Base-by-base conservation (phyloP, 805 yeast genomes). In the Metschnikowia gelsemii region DNA sequence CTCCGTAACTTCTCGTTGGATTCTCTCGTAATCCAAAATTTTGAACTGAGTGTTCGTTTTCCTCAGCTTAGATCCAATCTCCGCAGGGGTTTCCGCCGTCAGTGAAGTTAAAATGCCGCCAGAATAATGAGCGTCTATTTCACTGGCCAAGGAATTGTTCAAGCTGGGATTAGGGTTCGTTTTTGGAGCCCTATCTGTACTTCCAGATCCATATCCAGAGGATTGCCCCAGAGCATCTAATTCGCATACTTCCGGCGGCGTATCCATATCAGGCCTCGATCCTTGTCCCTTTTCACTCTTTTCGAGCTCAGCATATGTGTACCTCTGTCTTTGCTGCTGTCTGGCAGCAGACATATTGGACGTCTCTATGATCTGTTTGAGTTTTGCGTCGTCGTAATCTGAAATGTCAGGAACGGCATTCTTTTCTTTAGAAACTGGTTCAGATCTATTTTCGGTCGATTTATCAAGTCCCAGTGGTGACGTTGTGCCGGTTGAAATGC, bases 1-100 rank as follows among this genome's bases (percentile, higher is more conserved):
- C 56, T 42, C 72, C 71, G 0, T 78, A 73, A 3, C 80, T 80
- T 18, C 76, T 18, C 18, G 21, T n/a, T 25, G 30, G 3, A 38
- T 2, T 5, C 28, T 24, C 21, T 32, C 14, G 21, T 22, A 8
- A 20, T 12, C 24, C 4, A 25, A n/a, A 5, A 24, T 17, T 17
- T 29, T 29, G 24, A 8, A 22, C 11, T 32, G 16, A n/a, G 8
- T 11, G 22, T 5, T 17, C 9, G 2, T 8, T 4, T 35, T 19
- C 21, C 2, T 8, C 11, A 16, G 8, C 32, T 8, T 4, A 2
- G 2, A 12, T 8, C 23, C 27, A 5, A n/a, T 5, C 9, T 5
- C 27, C 11, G 13, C 27, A 5, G 12, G 27, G 5, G 27, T 24
- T 12, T 24, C 27, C 11, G 4, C 12, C 4, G n/a, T n/a, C n/a